phyloP scores from a whole-genome alignment of 768 basidiomycete genomes.

The Cubamyces lactineus region DNA sequence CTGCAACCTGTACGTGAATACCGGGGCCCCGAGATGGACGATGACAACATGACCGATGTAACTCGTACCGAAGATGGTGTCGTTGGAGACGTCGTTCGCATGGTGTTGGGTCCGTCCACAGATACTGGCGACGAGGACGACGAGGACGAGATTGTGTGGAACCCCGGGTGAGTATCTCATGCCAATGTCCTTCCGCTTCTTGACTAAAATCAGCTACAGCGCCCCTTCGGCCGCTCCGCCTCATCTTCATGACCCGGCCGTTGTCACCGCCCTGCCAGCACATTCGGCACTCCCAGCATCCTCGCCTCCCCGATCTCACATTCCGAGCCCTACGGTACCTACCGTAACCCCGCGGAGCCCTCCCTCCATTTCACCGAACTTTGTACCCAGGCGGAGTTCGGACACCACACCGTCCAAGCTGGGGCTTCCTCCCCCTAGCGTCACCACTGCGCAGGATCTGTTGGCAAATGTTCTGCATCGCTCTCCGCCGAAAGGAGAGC shows the following conservation, averaged over 20 bases:
- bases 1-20: slow-evolving; percentile 28
- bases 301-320: slow-evolving; percentile 8
- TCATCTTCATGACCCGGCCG: slow-evolving; percentile 17
- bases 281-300: not conserved
- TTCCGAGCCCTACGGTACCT: slow-evolving; percentile 3
- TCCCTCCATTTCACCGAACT: slow-evolving; percentile 5
- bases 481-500: slow-evolving; percentile 23
- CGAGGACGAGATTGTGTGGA: slow-evolving; percentile 78
- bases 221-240: slow-evolving; percentile 27
- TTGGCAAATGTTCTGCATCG: slow-evolving; percentile 56
- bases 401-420: slow-evolving; percentile 24
- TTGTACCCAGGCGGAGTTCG: slow-evolving; percentile 30
- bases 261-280: not conserved
- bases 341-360: slow-evolving; percentile 10
- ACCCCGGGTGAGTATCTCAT: slow-evolving; percentile 53
- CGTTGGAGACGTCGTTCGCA: slow-evolving; percentile 66
- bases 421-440: slow-evolving; percentile 21
- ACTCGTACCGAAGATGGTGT: slow-evolving; percentile 85
- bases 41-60: slow-evolving; percentile 68
- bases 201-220: not conserved
- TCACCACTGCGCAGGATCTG: slow-evolving; percentile 70
- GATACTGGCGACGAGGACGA: slow-evolving; percentile 48
- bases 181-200: not conserved
- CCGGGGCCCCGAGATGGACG: slow-evolving; percentile 36
- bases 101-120: slow-evolving; percentile 45